Evolutionary conservation across 2,329 filamentous ascomycete genomes (phyloP).

Genomic region (Macrophomina phaseolina): DNA sequence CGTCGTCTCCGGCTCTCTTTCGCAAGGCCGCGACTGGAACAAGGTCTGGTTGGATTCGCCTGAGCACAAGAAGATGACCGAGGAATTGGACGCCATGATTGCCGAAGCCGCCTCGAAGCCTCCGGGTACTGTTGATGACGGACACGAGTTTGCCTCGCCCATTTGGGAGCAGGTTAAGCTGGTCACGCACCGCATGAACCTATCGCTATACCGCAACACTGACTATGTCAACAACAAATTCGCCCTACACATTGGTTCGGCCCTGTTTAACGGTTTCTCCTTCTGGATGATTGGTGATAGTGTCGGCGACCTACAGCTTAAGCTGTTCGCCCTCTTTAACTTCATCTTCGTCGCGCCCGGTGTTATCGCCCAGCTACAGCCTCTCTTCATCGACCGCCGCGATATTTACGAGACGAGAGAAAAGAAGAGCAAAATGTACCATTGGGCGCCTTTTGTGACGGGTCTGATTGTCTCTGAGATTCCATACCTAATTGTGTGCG

Average conservation of each 20-base stretch:
- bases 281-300: constrained; percentile 28
- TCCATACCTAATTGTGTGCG: constrained; percentile 54
- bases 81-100: constrained; percentile 47
- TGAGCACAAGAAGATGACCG: constrained; percentile 39
- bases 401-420: constrained; percentile 32
- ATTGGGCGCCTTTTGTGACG: constrained; percentile 28
- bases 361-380: constrained; percentile 48
- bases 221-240: constrained; percentile 70
- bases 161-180: constrained; percentile 40
- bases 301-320: constrained; percentile 26
- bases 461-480: constrained; percentile 52
- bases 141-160: constrained; percentile 44
- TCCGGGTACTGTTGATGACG: constrained; percentile 46
- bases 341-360: constrained; percentile 35
- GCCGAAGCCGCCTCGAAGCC: constrained; percentile 45
- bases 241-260: constrained; percentile 50
- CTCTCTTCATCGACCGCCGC: constrained; percentile 51
- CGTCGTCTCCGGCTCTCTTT: constrained; percentile 51
- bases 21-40: constrained; percentile 42
- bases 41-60: constrained; percentile 46
- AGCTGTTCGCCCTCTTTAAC: constrained; percentile 46
- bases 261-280: constrained; percentile 27
- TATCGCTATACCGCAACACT: constrained; percentile 65
- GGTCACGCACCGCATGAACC: constrained; percentile 51
- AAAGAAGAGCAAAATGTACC: constrained; percentile 29